Evolutionary conservation across 257 asterid genomes (phyloP).

Genomic region (Leonotis leonurus): DNA sequence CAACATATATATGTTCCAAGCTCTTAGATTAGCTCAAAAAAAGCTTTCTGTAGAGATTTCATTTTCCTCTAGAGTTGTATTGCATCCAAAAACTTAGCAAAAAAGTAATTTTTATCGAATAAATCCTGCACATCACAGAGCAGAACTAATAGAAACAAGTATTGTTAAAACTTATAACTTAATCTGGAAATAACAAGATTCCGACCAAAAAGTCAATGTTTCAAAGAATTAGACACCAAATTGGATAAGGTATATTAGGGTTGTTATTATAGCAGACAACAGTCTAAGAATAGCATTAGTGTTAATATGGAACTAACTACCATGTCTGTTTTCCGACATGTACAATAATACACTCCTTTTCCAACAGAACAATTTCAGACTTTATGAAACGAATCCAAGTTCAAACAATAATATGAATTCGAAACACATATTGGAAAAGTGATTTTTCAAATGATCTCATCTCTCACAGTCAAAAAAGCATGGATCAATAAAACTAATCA

Average conservation of each 20-base stretch:
- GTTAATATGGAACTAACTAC: too few relatives aligned
- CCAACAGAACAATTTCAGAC: too few relatives aligned
- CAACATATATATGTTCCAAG: background rate
- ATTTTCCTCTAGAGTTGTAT: background rate
- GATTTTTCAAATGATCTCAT: background rate
- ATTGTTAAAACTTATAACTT: background rate
- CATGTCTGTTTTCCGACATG: background rate
- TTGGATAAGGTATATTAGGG: background rate
- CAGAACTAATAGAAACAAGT: background rate
- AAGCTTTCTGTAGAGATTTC: background rate
- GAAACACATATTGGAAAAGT: background rate
- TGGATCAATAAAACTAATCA: background rate
- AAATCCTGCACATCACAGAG: background rate
- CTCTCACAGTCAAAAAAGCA: background rate
- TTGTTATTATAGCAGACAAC: background rate
- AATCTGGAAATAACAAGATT: slow-evolving; percentile 1
- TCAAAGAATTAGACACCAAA: background rate
- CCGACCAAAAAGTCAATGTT: background rate
- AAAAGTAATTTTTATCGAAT: background rate
- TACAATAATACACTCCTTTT: background rate
- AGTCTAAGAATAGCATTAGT: background rate
- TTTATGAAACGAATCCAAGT: too few relatives aligned
- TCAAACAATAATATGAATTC: background rate
- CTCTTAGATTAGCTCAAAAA: background rate
- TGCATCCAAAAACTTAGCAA: background rate